Base-by-base conservation (phyloP, 345 rosid species). In the Abelmoschus esculentus region DNA sequence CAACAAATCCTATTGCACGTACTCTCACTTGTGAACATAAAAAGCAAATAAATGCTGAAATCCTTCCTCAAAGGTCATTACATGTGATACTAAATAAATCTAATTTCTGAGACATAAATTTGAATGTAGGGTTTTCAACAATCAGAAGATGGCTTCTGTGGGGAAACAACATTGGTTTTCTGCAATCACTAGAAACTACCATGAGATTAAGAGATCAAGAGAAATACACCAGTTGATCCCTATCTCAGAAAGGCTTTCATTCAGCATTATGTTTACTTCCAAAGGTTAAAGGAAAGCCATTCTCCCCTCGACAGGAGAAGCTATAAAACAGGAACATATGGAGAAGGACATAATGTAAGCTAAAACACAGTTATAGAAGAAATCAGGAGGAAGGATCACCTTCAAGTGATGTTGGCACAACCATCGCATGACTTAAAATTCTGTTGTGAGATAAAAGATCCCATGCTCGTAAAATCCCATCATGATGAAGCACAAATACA, bases 381-480 rank as follows among this genome's bases (percentile, higher is more conserved):
- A 61, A 63, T 28, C 60, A 12, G 17, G 65, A 52, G 17, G 73
- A 10, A 80, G 74, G 52, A 75, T 80, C 82, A 85, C 99, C 98
- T 77, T 84, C 85, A 63, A 79, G 65, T 75, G 83, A 70, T 75
- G 84, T 76, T 46, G 80, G 85, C 73, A 69, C 73, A 66, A 80
- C 72, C 72, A 88, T 66, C 54, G 73, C 52, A 72, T 88, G 92
- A 80, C 82, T 80, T 61, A 91, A 78, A 70, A 95, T 64, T 78
- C 73, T 90, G 79, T 75, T 80, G 74, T 57, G 76, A 64, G 69
- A 72, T 54, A 70, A 74, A 72, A 86, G 66, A 72, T 95, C 92
- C 99, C 99, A 95, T 13, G 84, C 82, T 74, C 84, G 85, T 73
- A 95, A 46, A n/a, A 76, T 73, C 49, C 90, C 93, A 80, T 86